Base-by-base conservation (phyloP, 352 stramenopile genomes). In the Phytophthora hibernalis region DNA sequence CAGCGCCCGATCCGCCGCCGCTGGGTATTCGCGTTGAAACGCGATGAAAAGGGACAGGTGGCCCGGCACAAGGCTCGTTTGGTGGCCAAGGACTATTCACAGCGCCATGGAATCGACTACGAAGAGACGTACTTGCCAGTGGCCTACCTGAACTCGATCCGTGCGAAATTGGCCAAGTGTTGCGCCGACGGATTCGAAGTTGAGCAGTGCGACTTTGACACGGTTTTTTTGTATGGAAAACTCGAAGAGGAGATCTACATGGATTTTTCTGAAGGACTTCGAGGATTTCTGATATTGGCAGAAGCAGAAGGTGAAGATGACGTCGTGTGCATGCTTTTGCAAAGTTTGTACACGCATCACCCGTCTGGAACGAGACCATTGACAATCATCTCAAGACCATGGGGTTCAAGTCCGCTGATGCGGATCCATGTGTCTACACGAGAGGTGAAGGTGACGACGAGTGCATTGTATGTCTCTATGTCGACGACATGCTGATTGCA, bases 11-110 rank as follows among this genome's bases (percentile, higher is more conserved):
- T n/a, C n/a, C n/a, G n/a, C n/a, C n/a, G n/a, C n/a, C n/a, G n/a
- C n/a, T n/a, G n/a, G n/a, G n/a, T n/a, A n/a, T n/a, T 67, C 11
- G 30, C 38, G 31, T 22, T 61, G 7, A 67, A 55, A 31, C 16
- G 31, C 12, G 28, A 60, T 22, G 30, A 61, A 10, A 55, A 35
- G 40, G 59, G 1, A 0, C 3, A 54, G 26, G 43, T 21, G 4
- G 21, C 30, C 3, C 22, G 45, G 5, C 28, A 45, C 40, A 49
- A 58, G 51, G 22, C 20, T 38, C 28, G 28, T 9, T 9, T 31
- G 28, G 28, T 31, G 28, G 3, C 3, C 16, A 48, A 59, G 8
- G 37, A 22, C 5, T 61, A 43, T 10, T 47, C 54, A 20, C 42
- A 33, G 16, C 40, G 21, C 31, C 16, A 52, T 16, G 28, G 42